Evolutionary conservation across 2,329 filamentous ascomycete genomes (phyloP).

Genomic region (Phoma herbarum): DNA sequence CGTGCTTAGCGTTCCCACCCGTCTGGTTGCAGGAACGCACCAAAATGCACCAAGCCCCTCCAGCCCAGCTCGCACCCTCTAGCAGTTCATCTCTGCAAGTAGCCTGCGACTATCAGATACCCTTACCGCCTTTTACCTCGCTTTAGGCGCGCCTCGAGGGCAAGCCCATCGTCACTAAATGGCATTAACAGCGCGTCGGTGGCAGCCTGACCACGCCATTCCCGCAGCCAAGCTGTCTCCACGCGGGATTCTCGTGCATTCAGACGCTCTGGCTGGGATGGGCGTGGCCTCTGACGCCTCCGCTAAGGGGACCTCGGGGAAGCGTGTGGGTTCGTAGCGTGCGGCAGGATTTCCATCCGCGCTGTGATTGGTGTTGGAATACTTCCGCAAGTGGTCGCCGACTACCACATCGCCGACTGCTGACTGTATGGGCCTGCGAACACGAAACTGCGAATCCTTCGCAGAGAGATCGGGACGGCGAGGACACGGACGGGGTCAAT

Average conservation of each 20-base stretch:
- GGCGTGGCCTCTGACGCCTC: slow-evolving; percentile 9
- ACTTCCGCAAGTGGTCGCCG: slow-evolving; percentile 23
- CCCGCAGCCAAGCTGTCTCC: slow-evolving; percentile 17
- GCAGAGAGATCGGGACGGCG: slow-evolving; percentile 11
- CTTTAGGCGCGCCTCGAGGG: slow-evolving; percentile 15
- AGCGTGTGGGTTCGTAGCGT: slow-evolving; percentile 14
- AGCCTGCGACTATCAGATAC: not conserved
- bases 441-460: slow-evolving; percentile 21
- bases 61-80: slow-evolving; percentile 9
- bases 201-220: slow-evolving; percentile 16
- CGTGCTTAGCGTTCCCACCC: slow-evolving; percentile 20
- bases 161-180: slow-evolving; percentile 16
- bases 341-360: slow-evolving; percentile 2
- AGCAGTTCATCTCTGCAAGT: slow-evolving; percentile 8
- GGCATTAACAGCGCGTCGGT: slow-evolving; percentile 6
- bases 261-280: slow-evolving; percentile 16
- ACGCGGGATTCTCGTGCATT: slow-evolving; percentile 19
- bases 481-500: slow-evolving; percentile 4
- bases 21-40: slow-evolving; percentile 21
- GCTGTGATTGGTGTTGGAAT: slow-evolving; percentile 14
- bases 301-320: slow-evolving; percentile 21
- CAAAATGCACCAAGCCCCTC: slow-evolving; percentile 15
- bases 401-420: slow-evolving; percentile 25
- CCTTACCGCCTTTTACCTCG: slow-evolving; percentile 15
- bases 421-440: slow-evolving; percentile 23